Evolutionary conservation across 2,329 filamentous ascomycete genomes (phyloP).

Genomic region (Cladosporium sp.): DNA sequence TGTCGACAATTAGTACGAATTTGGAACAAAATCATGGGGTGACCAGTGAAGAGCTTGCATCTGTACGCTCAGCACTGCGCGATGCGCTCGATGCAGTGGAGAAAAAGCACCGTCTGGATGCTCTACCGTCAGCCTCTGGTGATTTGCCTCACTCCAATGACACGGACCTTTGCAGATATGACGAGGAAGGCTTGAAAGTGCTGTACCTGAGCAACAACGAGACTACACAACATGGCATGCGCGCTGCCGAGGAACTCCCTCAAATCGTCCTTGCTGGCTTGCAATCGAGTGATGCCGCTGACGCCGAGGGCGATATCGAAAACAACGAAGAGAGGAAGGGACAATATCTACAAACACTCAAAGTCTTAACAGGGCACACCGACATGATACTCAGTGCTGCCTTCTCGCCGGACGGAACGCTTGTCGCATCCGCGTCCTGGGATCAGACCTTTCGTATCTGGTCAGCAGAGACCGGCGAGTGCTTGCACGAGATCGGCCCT

Average conservation of each 20-base stretch:
- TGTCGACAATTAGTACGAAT: neutral
- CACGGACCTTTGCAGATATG: neutral
- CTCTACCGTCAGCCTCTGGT: neutral
- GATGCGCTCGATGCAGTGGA: neutral
- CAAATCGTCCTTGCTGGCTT: neutral
- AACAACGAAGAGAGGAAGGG: neutral
- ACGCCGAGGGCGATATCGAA: neutral
- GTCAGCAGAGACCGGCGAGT: slow-evolving; percentile 18
- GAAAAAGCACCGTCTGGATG: neutral
- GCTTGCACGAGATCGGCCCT: slow-evolving; percentile 20
- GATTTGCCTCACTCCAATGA: neutral
- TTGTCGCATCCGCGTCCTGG: slow-evolving; percentile 26
- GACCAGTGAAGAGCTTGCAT: neutral
- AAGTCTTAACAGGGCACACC: slow-evolving; percentile 22
- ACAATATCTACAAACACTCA: neutral
- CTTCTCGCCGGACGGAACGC: slow-evolving; percentile 22
- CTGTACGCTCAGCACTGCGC: neutral
- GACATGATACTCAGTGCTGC: slow-evolving; percentile 27
- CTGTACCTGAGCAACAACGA: neutral
- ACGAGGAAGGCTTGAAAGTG: neutral
- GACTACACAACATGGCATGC: neutral
- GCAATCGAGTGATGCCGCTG: neutral
- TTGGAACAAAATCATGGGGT: neutral
- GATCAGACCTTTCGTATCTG: slow-evolving; percentile 25
- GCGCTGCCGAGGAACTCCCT: neutral